phyloP scores from a whole-genome alignment of 371 early-diverging fungal species.

The Batkoa obscura region DNA sequence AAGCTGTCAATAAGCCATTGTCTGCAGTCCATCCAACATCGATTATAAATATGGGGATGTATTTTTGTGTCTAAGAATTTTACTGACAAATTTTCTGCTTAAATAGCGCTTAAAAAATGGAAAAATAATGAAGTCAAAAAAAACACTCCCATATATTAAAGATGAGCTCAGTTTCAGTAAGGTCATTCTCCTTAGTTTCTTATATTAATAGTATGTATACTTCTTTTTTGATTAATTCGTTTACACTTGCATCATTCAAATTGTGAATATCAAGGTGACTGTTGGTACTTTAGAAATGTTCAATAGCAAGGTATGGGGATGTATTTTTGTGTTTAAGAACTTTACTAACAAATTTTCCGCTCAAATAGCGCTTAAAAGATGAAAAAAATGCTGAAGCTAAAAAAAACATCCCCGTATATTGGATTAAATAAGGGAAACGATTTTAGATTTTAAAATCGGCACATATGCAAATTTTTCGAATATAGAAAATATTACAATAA shows the following conservation, averaged over 20 bases:
- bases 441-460: constrained; percentile 47
- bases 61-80: constrained; percentile 58
- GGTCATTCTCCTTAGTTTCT: too few species aligned
- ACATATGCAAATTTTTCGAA: constrained; percentile 70
- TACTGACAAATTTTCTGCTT: constrained; percentile 24
- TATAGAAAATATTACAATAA: constrained; percentile 57
- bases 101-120: too few species aligned
- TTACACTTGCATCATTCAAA: too few species aligned
- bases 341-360: constrained; percentile 22
- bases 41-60: constrained; percentile 43
- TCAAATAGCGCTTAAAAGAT: constrained; percentile 8
- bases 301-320: too few species aligned
- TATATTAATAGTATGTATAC: too few species aligned
- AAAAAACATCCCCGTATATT: constrained; percentile 15
- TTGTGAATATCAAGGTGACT: too few species aligned
- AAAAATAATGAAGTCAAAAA: too few species aligned
- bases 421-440: constrained; percentile 30
- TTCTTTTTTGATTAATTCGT: too few species aligned
- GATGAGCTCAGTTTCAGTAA: not conserved
- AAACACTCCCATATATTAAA: too few species aligned
- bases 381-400: constrained; percentile 13
- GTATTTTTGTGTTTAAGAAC: constrained; percentile 17
- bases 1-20: constrained; percentile 71
- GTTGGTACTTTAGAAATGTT: too few species aligned
- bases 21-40: constrained; percentile 77